Base-by-base conservation (phyloP, 352 stramenopile species). In the Phytophthora pinifolia region DNA sequence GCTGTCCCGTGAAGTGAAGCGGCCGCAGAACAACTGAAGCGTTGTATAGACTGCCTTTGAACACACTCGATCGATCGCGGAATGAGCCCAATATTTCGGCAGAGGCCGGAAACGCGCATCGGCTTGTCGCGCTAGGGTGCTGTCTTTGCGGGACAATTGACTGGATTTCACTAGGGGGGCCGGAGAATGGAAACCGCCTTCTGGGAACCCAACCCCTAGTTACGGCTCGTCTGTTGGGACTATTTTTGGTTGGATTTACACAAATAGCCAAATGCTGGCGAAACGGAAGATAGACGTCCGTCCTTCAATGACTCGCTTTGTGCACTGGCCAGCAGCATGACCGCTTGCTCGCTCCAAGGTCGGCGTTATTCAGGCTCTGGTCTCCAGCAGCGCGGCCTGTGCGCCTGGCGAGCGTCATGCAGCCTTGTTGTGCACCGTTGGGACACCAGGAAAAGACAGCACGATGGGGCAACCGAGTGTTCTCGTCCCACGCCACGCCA, bases 41-140 rank as follows among this genome's bases (percentile, higher is more conserved):
- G 54, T 56, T 53, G 50, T 61, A 67, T 67, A 29, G n/a, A n/a
- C n/a, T n/a, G n/a, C n/a, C n/a, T n/a, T n/a, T n/a, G n/a, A n/a
- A n/a, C n/a, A n/a, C 45, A 65, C 46, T 43, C 47, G 43, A 50
- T 54, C 45, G 55, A 70, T 72, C 61, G 59, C 54, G 35, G 59
- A 72, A 72, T 42, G 39, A 15, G 50, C 10, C 17, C 32, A 55
- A 71, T 54, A 63, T 63, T 60, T 60, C 45, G 47, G 42, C 46
- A 59, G 50, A 42, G 45, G 20, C 39, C 30, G 22, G 39, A 46
- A 25, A 46, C 30, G 32, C 39, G 39, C 39, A 46, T 13, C 12
- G 22, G 29, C 47, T 44, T 62, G 58, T 64, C 57, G 51, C 55
- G 61, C 47, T 14, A 12, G 6, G 53, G n/a, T 8, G 36, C 45